Base-by-base conservation (phyloP, 306 rosid genomes). In the Sechiopsis laciniata region DNA sequence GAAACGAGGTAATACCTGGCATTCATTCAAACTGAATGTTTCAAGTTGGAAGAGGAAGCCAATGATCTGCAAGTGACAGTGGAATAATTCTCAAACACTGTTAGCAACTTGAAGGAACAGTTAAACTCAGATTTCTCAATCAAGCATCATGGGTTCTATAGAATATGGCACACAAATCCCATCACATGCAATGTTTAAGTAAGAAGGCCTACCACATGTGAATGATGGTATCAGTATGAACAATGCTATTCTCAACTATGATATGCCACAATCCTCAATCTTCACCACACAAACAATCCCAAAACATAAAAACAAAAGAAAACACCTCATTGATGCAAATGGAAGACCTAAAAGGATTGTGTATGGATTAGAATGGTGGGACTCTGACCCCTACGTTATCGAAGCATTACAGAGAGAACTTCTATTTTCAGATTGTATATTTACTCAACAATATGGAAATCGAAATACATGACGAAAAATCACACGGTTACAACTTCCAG, bases 181-280 rank as follows among this genome's bases (percentile, higher is more conserved):
- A 48, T 7, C 73, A 68, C 73, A 46, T 68, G 73, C 40, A 68
- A 48, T 68, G 73, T 48, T 21, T 7, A 68, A 68, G 73, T 48
- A 21, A 67, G 57, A 52, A 54, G 78, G 56, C 72, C 74, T 76
- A 56, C 62, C 74, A 76, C 79, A 76, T 66, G 75, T 61, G 74
- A 14, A 71, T 53, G 53, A 62, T 55, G 10, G 74, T 32, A 66
- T 40, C 37, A 40, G 13, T 10, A 45, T 68, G 73, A 46, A 45
- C 53, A 19, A 66, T 66, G 55, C 29, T 42, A 29, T 66, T 66
- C 35, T 66, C 72, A 66, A 42, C 53, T 40, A 66, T 65, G 71
- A 32, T 32, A 66, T 68, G 73, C 57, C 73, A 68, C 73, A 48
- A 20, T 17, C 73, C 73, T 68, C 56, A 68, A 11, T 48, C 73